Percentiles rank a stretch among this genome's conserved stretches.
Conservation (phyloP, 2,329 filamentous ascomycete species). For the Beauveria rudraprayagi region DNA sequence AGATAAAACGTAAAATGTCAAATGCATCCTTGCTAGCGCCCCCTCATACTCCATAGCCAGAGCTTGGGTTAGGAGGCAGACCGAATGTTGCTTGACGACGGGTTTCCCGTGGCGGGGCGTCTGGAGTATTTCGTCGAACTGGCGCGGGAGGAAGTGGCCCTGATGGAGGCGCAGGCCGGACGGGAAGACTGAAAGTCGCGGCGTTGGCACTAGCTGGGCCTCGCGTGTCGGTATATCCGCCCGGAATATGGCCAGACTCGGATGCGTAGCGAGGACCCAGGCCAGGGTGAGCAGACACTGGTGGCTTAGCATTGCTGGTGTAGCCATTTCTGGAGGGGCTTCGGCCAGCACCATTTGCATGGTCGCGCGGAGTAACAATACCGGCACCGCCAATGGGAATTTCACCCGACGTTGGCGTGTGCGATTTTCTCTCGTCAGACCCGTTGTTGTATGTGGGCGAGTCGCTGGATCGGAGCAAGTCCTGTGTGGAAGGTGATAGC, state of each 20-base stretch:
- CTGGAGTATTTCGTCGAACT: constrained; percentile 47
- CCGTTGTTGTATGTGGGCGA: constrained; percentile 42
- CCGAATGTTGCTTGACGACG: constrained; percentile 48
- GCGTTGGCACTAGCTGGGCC: constrained; percentile 36
- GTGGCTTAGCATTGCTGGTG: constrained; percentile 34
- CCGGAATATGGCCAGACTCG: constrained; percentile 44
- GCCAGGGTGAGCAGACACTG: constrained; percentile 37
- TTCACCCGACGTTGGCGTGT: constrained; percentile 63
- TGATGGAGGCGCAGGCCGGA: constrained; percentile 50
- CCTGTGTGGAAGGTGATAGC: constrained; percentile 68
- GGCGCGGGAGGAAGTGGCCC: constrained; percentile 54
- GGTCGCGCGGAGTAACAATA: constrained; percentile 47
- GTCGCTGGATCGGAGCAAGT: constrained; percentile 59
- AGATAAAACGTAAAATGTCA: neutral
- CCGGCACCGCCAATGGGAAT: constrained; percentile 56
- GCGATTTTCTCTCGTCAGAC: constrained; percentile 36
- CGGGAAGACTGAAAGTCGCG: constrained; percentile 53
- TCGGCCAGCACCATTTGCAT: constrained; percentile 33
- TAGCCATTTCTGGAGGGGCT: constrained; percentile 45
- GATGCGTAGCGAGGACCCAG: constrained; percentile 44
- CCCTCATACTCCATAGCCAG: constrained; percentile 23
- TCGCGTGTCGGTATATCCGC: constrained; percentile 29
- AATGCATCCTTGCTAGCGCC: neutral
- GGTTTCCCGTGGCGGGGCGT: constrained; percentile 44
- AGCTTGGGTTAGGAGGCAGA: constrained; percentile 32